Conservation (phyloP, 75 land plant genomes). For the Adiantum capillusveneris region DNA sequence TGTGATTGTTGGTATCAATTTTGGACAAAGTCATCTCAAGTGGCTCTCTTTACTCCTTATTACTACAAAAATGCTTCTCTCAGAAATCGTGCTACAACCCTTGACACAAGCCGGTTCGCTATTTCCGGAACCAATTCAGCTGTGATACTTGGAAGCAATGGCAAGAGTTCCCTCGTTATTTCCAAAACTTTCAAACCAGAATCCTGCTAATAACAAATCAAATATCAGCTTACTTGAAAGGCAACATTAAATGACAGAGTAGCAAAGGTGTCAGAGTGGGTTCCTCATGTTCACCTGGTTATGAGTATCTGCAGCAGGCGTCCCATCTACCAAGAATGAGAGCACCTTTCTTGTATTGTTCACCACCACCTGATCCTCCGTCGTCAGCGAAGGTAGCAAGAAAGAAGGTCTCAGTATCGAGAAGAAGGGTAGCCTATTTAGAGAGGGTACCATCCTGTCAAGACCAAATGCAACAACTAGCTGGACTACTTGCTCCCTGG, state of each 20-base stretch:
- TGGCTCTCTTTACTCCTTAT: too few relatives aligned
- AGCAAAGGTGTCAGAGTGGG: too few relatives aligned
- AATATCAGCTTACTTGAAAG: too few relatives aligned
- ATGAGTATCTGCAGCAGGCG: conserved; percentile 31
- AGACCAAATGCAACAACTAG: conserved; percentile 47
- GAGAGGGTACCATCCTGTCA: conserved; percentile 53
- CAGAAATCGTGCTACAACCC: conserved; percentile 72
- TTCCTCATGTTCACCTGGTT: conserved; percentile 32
- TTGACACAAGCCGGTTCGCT: conserved; percentile 58
- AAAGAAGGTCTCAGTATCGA: conserved; percentile 43
- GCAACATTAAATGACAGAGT: too few relatives aligned
- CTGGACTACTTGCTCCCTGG: conserved; percentile 81
- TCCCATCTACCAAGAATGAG: conserved; percentile 72
- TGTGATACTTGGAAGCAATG: conserved; percentile 74
- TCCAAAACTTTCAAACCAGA: conserved; percentile 27
- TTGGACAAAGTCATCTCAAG: too few relatives aligned
- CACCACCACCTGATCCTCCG: conserved; percentile 80
- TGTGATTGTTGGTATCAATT: too few relatives aligned
- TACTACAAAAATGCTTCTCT: conserved; percentile 59
- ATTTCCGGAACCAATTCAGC: conserved; percentile 72
- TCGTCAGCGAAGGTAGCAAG: conserved; percentile 68
- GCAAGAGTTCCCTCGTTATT: conserved; percentile 58
- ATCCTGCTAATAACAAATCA: conserved; percentile 13
- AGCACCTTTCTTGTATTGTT: conserved; percentile 73
- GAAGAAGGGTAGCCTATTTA: conserved; percentile 53